Percentiles rank a stretch among this genome's conserved stretches.
phyloP scores from a whole-genome alignment of 345 rosid genomes.

The Euphorbia tirucalli region DNA sequence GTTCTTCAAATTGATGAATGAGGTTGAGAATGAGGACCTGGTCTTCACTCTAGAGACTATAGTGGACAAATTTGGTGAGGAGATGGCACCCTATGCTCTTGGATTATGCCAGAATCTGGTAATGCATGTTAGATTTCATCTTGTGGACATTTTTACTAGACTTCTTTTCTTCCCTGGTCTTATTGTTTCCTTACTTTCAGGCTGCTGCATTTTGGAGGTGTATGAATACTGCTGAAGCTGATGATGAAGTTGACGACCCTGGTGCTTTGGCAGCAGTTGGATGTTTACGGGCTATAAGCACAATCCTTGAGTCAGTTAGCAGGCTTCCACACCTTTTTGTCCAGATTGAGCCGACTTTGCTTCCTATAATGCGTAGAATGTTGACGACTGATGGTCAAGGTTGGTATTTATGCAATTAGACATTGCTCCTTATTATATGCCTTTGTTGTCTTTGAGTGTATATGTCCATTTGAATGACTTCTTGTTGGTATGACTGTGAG shows the following conservation, averaged over 20 bases:
- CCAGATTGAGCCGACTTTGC: conserved; percentile 83
- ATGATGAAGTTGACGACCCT: conserved; percentile 76
- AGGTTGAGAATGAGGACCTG: conserved; percentile 96
- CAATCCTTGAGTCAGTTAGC: conserved; percentile 92
- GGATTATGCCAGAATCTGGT: conserved; percentile 96
- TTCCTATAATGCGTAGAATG: conserved; percentile 92
- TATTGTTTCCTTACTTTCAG: conserved; percentile 33
- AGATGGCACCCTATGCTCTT: conserved; percentile 93
- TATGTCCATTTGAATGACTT: too few relatives aligned
- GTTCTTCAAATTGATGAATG: conserved; percentile 95
- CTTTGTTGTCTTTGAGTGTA: not conserved
- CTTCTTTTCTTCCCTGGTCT: conserved; percentile 8
- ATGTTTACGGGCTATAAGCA: conserved; percentile 94
- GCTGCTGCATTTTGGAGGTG: conserved; percentile 98
- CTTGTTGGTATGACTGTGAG: not conserved
- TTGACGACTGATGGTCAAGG: conserved; percentile 98
- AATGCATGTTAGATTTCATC: conserved; percentile 18
- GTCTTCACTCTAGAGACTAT: conserved; percentile 89
- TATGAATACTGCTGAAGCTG: conserved; percentile 83
- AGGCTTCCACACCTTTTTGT: conserved; percentile 85
- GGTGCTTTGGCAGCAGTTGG: conserved; percentile 98
- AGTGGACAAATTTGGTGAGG: conserved; percentile 95
- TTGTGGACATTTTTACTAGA: not conserved
- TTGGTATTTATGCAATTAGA: conserved; percentile 15
- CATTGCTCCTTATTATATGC: not conserved